Conservation (phyloP, 2,329 filamentous ascomycete species). For the Arthrobotrys pseudoclavata region DNA sequence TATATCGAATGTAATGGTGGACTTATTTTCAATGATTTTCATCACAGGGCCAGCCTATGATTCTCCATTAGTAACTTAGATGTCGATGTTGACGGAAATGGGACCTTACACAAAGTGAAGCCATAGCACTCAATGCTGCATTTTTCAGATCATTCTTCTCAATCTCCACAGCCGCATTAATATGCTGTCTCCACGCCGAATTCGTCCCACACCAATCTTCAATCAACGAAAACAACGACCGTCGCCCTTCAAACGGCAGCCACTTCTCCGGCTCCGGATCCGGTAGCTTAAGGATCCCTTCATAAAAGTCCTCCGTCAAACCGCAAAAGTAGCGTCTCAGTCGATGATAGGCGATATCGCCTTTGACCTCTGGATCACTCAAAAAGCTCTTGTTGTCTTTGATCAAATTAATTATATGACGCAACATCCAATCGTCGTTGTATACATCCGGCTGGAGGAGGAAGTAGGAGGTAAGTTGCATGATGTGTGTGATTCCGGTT, state of each 20-base stretch:
- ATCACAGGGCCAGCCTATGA: constrained; percentile 63
- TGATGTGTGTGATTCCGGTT: constrained; percentile 95
- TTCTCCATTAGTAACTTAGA: constrained; percentile 39
- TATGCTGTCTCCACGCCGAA: constrained; percentile 82
- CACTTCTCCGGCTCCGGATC: constrained; percentile 90
- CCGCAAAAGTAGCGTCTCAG: constrained; percentile 94
- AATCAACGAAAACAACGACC: constrained; percentile 96
- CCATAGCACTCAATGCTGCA: constrained; percentile 94
- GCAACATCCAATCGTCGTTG: constrained; percentile 89
- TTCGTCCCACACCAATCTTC: constrained; percentile 97
- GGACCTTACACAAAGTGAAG: constrained; percentile 81
- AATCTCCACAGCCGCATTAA: constrained; percentile 93
- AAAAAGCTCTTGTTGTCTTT: constrained; percentile 94
- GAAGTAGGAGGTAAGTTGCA: constrained; percentile 92
- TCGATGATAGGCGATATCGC: constrained; percentile 93
- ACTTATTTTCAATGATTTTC: constrained; percentile 79
- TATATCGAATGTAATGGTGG: constrained; percentile 90
- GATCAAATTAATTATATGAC: constrained; percentile 87
- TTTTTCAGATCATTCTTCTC: constrained; percentile 93
- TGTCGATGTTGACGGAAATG: background rate
- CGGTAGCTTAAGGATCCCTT: constrained; percentile 83
- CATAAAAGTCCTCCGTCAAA: constrained; percentile 90
- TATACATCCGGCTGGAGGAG: constrained; percentile 82
- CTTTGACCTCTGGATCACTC: constrained; percentile 93
- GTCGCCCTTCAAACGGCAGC: constrained; percentile 97